A percentile compares a stretch with the other conserved stretches of the same genome.
These are phyloP conservation scores for Debaryomyces udenii DNA, from an alignment of 1,139 yeast species.

Conservation along the genomic window DNA sequence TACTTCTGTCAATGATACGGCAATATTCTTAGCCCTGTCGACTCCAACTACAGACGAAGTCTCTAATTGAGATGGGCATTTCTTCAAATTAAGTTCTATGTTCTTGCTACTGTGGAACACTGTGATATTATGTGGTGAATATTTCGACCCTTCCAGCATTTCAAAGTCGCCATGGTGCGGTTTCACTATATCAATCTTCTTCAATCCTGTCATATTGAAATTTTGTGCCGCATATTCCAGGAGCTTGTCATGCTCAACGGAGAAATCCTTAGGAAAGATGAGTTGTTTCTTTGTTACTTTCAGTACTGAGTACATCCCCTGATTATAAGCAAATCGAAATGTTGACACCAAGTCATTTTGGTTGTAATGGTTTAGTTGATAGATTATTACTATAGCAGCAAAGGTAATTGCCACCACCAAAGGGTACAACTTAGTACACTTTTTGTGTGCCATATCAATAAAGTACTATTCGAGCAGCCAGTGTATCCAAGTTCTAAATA, in stretches of 20 bases:
- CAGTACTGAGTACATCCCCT: slow-evolving; percentile 13
- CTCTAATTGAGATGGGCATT: slow-evolving; percentile 20
- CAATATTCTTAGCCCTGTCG: slow-evolving; percentile 23
- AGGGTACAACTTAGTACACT: slow-evolving; percentile 4
- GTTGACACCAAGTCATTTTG: slow-evolving; percentile 10
- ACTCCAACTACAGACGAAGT: slow-evolving; percentile 19
- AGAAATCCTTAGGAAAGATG: slow-evolving; percentile 24
- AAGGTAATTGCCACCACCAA: slow-evolving; percentile 5
- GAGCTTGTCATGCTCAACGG: slow-evolving; percentile 17
- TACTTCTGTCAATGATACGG: slow-evolving; percentile 23
- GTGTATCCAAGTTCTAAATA: no score
- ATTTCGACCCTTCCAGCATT: slow-evolving; percentile 13
- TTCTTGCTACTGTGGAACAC: slow-evolving; percentile 21
- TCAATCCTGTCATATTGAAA: slow-evolving; percentile 9
- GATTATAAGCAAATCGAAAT: slow-evolving; percentile 18
- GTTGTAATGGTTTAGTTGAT: slow-evolving; percentile 11
- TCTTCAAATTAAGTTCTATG: slow-evolving; percentile 20
- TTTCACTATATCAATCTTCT: slow-evolving; percentile 4
- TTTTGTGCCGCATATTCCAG: slow-evolving; percentile 15
- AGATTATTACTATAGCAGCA: slow-evolving; percentile 5
- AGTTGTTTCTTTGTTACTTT: slow-evolving; percentile 22
- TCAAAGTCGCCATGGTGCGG: slow-evolving; percentile 2
- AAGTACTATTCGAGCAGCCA: not conserved
- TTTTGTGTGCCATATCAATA: slow-evolving; percentile 2
- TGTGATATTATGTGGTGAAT: slow-evolving; percentile 20